Conservation (phyloP, 805 yeast genomes). For the Saccharomyces eubayanus region DNA sequence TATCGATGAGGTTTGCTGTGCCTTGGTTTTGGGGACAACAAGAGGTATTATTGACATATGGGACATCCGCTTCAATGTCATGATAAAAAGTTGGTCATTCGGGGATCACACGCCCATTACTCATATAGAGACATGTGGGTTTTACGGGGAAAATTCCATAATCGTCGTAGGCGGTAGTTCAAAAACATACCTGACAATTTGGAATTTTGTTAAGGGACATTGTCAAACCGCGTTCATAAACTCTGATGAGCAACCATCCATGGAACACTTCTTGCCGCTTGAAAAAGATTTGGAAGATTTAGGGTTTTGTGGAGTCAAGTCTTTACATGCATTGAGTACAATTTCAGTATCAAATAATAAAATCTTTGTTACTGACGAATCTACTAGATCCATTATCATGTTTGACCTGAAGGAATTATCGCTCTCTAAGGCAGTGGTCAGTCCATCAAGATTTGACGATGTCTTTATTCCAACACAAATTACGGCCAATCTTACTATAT, state of each 20-base stretch:
- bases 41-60: constrained; percentile 70
- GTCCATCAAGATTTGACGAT: constrained; percentile 2
- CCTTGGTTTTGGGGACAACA: constrained; percentile 70
- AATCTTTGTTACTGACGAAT: constrained; percentile 14
- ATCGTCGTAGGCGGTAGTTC: constrained; percentile 63
- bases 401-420: constrained; percentile 11
- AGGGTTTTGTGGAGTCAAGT: neutral
- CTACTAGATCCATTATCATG: constrained; percentile 12
- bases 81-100: constrained; percentile 56
- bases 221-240: constrained; percentile 41
- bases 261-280: constrained; percentile 13
- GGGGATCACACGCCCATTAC: constrained; percentile 43
- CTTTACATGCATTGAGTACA: constrained; percentile 4
- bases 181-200: constrained; percentile 51
- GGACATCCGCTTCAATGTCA: constrained; percentile 64
- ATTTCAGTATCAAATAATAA: constrained; percentile 7
- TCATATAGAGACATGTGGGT: constrained; percentile 35
- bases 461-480: constrained; percentile 10
- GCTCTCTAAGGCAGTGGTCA: constrained; percentile 7
- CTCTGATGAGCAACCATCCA: constrained; percentile 18
- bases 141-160: constrained; percentile 31
- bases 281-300: constrained; percentile 7
- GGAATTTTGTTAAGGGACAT: constrained; percentile 63
- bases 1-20: constrained; percentile 43
- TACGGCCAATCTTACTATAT: constrained; percentile 17